Percentiles rank a stretch among this genome's conserved stretches.
phyloP scores from a whole-genome alignment of 495 filamentous ascomycete species.

The Talaromyces trachyspermus region DNA sequence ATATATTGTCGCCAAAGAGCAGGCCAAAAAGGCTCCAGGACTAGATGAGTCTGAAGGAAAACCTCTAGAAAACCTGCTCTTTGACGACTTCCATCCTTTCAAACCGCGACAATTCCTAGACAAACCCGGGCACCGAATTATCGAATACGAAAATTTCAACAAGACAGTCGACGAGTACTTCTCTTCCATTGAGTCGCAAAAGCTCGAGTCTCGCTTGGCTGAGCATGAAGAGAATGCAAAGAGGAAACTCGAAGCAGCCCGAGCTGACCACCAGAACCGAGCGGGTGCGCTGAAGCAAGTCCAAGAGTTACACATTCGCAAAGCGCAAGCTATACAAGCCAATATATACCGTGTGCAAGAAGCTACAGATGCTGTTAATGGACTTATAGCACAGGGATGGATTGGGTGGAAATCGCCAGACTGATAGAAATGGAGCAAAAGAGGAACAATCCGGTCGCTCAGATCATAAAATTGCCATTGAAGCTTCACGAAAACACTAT shows the following conservation, averaged over 20 bases:
- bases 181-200: constrained; percentile 91
- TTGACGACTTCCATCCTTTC: constrained; percentile 96
- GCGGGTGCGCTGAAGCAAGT: constrained; percentile 72
- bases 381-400: constrained; percentile 89
- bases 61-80: constrained; percentile 51
- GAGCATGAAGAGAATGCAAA: constrained; percentile 77
- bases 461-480: constrained; percentile 79
- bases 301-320: constrained; percentile 77
- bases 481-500: constrained; percentile 84
- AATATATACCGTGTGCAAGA: constrained; percentile 86
- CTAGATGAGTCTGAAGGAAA: constrained; percentile 21
- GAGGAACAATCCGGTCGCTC: constrained; percentile 74
- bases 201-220: constrained; percentile 70
- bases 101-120: constrained; percentile 74
- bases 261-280: constrained; percentile 72
- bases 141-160: constrained; percentile 79
- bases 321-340: constrained; percentile 81
- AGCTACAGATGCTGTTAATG: constrained; percentile 84
- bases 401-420: constrained; percentile 85
- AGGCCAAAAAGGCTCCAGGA: constrained; percentile 21
- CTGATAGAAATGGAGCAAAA: constrained; percentile 81
- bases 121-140: constrained; percentile 52
- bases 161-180: constrained; percentile 94
- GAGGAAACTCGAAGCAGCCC: constrained; percentile 72
- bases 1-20: constrained; percentile 80